Conservation (phyloP, 257 asterid genomes). For the Solanum dulcamara region DNA sequence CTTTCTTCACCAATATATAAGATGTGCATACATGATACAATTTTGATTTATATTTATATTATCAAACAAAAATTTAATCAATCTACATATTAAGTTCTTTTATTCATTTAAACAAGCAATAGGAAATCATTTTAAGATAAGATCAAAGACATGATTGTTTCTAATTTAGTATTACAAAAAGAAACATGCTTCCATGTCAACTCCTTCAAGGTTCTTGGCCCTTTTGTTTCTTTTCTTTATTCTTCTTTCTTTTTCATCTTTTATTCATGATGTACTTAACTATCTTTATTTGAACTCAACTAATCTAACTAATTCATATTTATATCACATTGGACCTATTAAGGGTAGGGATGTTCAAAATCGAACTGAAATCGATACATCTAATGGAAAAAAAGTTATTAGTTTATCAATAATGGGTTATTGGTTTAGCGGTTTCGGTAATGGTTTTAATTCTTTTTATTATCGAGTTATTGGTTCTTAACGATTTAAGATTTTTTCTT, state of each 20-base stretch:
- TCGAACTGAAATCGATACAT: too few species aligned
- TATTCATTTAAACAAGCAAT: neutral
- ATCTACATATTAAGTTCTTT: neutral
- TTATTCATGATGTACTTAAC: neutral
- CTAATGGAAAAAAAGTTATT: too few species aligned
- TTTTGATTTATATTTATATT: neutral
- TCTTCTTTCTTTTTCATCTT: neutral
- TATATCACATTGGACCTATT: fast-evolving
- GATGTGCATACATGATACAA: neutral
- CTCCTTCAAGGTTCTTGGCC: neutral
- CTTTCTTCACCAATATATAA: neutral
- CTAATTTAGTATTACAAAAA: neutral
- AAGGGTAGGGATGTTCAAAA: too few species aligned
- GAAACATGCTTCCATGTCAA: conserved; percentile 10
- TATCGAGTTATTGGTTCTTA: too few species aligned
- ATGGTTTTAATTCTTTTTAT: too few species aligned
- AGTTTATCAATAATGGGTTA: too few species aligned
- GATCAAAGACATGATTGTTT: neutral
- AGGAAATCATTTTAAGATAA: neutral
- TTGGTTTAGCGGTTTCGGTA: too few species aligned
- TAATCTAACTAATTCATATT: neutral
- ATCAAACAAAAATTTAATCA: neutral
- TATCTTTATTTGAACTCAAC: neutral
- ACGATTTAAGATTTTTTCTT: too few species aligned
- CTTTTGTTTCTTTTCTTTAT: neutral